Base-by-base conservation (phyloP, 352 stramenopile genomes). In the Globisporangium emineosum region DNA sequence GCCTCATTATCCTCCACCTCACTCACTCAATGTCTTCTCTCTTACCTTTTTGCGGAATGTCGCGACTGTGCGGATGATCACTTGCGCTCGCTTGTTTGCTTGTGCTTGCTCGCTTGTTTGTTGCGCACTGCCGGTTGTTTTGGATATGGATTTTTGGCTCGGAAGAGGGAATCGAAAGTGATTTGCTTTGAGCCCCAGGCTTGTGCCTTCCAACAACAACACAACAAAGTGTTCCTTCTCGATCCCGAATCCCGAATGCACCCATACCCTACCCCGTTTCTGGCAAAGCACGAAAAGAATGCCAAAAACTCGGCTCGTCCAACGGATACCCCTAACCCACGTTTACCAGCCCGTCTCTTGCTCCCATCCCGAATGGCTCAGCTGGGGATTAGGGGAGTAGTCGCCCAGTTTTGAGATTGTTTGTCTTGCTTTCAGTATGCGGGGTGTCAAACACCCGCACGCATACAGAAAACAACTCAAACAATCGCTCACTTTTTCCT, bases 71-170 rank as follows among this genome's bases (percentile, higher is more conserved):
- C 2, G 40, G 40, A 47, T 47, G 40, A 21, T 47, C 40, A 17
- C 33, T 40, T 40, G 33, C 32, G 32, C 17, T 45, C 15, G 15
- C 43, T 17, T 51, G 43, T 25, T 51, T 47, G 15, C 40, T 47
- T 47, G 19, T 19, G 21, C 10, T 17, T 32, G 13, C 49, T 33
- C 9, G 47, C 12, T 25, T 0, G 49, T 29, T 27, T 13, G 47
- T 7, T 8, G 15, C n/a, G 47, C 21, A 10, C 25, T 49, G 42
- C 13, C 10, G n/a, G 10, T n/a, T 52, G 49, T 13, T 23, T 4
- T 57, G 43, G 43, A 51, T 40, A 25, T 57, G 52, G 52, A 57
- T 57, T 57, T 57, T 43, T 57, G 52, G 52, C 52, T 57, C 52
- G 19, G 29, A 57, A 27, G 30, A 42, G 51, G 23, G 33, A 61